A percentile compares a stretch with the other conserved stretches of the same genome.
phyloP scores from a whole-genome alignment of 2,329 filamentous ascomycete species.

The Colletotrichum orchidophilum region DNA sequence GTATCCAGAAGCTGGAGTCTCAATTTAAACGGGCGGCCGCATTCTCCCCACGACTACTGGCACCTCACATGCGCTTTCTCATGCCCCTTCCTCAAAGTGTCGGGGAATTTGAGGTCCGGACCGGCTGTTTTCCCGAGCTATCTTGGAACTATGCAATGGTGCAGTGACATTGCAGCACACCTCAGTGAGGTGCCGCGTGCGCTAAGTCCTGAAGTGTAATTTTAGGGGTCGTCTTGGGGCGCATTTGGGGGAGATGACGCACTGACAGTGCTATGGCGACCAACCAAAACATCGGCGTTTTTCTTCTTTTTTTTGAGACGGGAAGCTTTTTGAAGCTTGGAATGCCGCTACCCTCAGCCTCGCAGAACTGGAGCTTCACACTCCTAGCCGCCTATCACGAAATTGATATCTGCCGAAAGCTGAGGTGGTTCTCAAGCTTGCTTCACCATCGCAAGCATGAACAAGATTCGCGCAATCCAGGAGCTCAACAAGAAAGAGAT shows the following conservation, averaged over 20 bases:
- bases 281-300: background rate
- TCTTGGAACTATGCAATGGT: background rate
- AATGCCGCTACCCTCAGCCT: slow-evolving; percentile 24
- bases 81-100: slow-evolving; percentile 26
- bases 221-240: slow-evolving; percentile 14
- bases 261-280: slow-evolving; percentile 18
- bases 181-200: slow-evolving; percentile 9
- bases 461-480: slow-evolving; percentile 91
- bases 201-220: slow-evolving; percentile 16
- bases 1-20: background rate
- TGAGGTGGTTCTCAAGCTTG: background rate
- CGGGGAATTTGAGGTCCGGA: slow-evolving; percentile 29
- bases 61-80: background rate
- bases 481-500: slow-evolving; percentile 94
- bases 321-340: slow-evolving; percentile 17
- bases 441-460: slow-evolving; percentile 69
- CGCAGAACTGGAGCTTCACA: slow-evolving; percentile 12
- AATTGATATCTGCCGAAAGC: background rate
- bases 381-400: background rate
- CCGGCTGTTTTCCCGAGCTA: slow-evolving; percentile 34
- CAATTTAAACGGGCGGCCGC: background rate
- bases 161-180: slow-evolving; percentile 14
- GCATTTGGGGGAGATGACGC: slow-evolving; percentile 26
- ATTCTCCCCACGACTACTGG: background rate
- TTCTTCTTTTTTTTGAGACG: background rate